These are phyloP conservation scores for Juglanconis sp. DNA, from an alignment of 2,329 filamentous ascomycete species.

Conservation along the genomic window DNA sequence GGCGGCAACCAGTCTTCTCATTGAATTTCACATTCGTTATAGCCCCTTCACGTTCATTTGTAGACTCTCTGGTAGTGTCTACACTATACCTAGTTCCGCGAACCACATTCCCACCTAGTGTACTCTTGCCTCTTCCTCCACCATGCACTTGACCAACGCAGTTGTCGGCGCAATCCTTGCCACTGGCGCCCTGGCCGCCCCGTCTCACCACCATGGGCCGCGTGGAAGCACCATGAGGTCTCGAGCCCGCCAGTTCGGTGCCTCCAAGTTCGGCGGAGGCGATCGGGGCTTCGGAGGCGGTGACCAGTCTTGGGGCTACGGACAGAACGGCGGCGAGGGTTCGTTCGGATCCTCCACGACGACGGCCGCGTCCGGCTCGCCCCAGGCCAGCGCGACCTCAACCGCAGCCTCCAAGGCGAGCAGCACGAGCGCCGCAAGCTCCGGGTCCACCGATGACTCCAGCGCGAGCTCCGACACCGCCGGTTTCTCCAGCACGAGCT, in stretches of 20 bases:
- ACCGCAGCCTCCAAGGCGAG: no score
- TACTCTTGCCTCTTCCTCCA: neutral
- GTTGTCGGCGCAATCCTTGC: neutral
- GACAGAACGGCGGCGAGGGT: no score
- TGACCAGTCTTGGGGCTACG: no score
- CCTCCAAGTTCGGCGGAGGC: conserved; percentile 5
- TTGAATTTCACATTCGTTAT: no score
- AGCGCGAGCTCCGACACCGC: neutral
- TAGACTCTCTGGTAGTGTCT: neutral
- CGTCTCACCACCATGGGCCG: neutral
- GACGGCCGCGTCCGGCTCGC: no score
- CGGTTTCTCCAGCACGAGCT: neutral
- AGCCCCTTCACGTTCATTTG: neutral
- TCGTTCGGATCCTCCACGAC: no score
- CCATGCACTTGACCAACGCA: neutral
- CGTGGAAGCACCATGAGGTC: neutral
- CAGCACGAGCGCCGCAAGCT: no score
- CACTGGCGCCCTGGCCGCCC: neutral
- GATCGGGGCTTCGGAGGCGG: no score
- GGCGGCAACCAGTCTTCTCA: no score
- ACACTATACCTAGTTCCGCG: neutral
- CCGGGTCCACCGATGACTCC: no score
- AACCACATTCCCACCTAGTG: neutral
- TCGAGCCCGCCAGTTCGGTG: neutral
- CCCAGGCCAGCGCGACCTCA: no score